A percentile compares a stretch with the other conserved stretches of the same genome.
Conservation (phyloP, 805 yeast species). For the Brettanomyces naardenensis region DNA sequence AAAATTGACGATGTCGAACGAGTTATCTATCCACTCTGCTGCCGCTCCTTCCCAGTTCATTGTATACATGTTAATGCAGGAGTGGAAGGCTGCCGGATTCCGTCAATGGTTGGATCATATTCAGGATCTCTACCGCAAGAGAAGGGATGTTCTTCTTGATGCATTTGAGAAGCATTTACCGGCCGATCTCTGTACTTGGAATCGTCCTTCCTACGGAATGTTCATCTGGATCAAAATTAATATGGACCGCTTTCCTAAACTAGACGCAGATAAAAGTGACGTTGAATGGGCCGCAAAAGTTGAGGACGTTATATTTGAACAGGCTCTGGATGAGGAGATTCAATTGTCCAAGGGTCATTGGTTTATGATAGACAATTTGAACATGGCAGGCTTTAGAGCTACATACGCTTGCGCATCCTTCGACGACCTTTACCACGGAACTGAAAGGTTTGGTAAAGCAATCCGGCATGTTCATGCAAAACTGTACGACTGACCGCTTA, state of each 20-base stretch:
- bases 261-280: constrained; percentile 32
- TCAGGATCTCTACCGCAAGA: constrained; percentile 51
- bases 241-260: constrained; percentile 29
- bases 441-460: constrained; percentile 21
- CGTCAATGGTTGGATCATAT: constrained; percentile 62
- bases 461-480: constrained; percentile 11
- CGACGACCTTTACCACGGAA: constrained; percentile 17
- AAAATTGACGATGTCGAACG: constrained; percentile 49
- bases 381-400: constrained; percentile 24
- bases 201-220: constrained; percentile 39
- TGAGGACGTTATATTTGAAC: constrained; percentile 20
- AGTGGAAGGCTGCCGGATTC: constrained; percentile 59
- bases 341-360: constrained; percentile 27
- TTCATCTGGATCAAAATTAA: constrained; percentile 35
- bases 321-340: constrained; percentile 18
- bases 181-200: constrained; percentile 31
- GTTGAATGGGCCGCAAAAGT: constrained; percentile 23
- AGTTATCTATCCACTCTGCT: constrained; percentile 65
- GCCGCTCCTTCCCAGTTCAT: constrained; percentile 66
- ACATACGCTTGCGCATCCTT: constrained; percentile 24
- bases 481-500: constrained; percentile 9
- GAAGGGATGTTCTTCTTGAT: constrained; percentile 53
- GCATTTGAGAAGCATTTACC: constrained; percentile 43
- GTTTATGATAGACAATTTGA: constrained; percentile 22
- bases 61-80: constrained; percentile 46